Conservation (phyloP, 75 land plant species). For the Picea sitchensis region DNA sequence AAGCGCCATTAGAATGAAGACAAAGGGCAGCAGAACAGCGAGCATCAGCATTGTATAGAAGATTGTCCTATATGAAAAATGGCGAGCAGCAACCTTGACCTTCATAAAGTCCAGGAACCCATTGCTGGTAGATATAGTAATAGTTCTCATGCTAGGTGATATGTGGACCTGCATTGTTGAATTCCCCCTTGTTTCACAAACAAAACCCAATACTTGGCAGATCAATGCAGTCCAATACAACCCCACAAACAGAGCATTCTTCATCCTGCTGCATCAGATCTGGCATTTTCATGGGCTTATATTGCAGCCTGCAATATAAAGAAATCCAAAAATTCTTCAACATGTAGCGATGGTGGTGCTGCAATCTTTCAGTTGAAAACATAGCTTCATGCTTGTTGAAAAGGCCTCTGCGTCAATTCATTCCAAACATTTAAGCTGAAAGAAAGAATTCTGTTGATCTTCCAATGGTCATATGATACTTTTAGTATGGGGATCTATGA, state of each 20-base stretch:
- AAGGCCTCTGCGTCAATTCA: no score
- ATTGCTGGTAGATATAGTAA: conserved; percentile 77
- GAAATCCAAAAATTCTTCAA: conserved; percentile 9
- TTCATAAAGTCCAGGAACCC: conserved; percentile 85
- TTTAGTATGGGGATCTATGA: no score
- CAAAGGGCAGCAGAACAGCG: conserved; percentile 77
- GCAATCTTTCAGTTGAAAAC: conserved; percentile 9
- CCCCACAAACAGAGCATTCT: neutral
- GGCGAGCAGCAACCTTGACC: conserved; percentile 80
- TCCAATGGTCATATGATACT: no score
- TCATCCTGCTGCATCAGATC: neutral
- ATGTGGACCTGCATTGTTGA: conserved; percentile 74
- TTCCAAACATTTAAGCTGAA: no score
- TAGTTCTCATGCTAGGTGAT: conserved; percentile 97
- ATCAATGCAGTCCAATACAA: neutral
- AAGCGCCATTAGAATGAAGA: conserved; percentile 83
- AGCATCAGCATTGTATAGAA: conserved; percentile 71
- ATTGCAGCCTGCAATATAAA: conserved; percentile 1
- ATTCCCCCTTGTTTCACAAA: neutral
- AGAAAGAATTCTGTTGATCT: no score
- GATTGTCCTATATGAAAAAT: conserved; percentile 73
- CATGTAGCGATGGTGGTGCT: neutral
- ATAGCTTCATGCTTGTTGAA: neutral
- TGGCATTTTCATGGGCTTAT: neutral
- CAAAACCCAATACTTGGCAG: neutral